Percentiles rank a stretch among this genome's conserved stretches.
Conservation (phyloP, 2,329 filamentous ascomycete species). For the Fonsecaea multimorphosa region DNA sequence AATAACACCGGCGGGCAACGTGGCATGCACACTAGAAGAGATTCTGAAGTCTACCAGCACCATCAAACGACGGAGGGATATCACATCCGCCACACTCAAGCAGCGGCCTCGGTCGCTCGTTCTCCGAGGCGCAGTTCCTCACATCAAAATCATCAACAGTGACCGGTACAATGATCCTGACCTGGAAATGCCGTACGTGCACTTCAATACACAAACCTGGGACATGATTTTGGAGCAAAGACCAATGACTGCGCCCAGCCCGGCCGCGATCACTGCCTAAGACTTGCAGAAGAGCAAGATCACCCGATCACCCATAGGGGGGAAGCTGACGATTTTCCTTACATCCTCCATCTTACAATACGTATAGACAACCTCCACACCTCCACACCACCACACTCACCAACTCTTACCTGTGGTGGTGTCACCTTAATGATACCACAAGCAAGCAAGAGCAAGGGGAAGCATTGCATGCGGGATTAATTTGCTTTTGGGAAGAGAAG, state of each 20-base stretch:
- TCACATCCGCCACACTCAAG: neutral
- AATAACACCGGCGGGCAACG: constrained; percentile 23
- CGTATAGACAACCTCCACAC: too few species aligned
- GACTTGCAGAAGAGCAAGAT: neutral
- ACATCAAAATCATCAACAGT: constrained; percentile 14
- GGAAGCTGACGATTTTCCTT: neutral
- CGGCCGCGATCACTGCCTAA: constrained; percentile 5
- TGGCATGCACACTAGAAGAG: constrained; percentile 25
- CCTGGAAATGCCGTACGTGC: constrained; percentile 32
- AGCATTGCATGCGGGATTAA: neutral
- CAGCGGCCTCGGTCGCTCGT: constrained; percentile 3
- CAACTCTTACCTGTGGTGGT: neutral
- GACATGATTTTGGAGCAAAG: constrained; percentile 33
- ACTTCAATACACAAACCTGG: constrained; percentile 40
- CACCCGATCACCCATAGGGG: neutral
- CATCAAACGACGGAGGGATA: neutral
- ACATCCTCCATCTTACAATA: neutral
- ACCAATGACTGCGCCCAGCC: constrained; percentile 20
- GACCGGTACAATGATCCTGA: constrained; percentile 23
- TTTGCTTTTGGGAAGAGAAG: neutral
- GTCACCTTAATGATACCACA: neutral
- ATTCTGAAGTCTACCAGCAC: constrained; percentile 26
- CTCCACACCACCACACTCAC: too few species aligned
- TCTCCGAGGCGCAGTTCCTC: constrained; percentile 4
- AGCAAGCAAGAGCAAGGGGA: neutral